Evolutionary conservation across 495 filamentous ascomycete species (phyloP).

Genomic region (Neurospora sp.): DNA sequence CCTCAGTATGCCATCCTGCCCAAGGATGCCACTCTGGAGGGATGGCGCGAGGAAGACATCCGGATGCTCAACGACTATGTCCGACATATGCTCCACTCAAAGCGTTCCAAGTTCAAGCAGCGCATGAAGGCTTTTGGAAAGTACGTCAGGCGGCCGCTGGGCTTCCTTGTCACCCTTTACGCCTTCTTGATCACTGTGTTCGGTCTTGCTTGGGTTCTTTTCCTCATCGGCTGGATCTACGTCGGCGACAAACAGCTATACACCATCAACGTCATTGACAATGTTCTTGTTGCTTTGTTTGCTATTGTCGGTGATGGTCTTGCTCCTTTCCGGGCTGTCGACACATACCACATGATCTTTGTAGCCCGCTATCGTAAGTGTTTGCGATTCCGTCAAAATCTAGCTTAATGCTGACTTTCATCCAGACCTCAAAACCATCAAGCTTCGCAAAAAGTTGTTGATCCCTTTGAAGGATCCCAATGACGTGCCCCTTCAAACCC

Average conservation of each 20-base stretch:
- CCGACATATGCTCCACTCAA: conserved; percentile 71
- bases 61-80: conserved; percentile 70
- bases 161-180: conserved; percentile 68
- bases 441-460: conserved; percentile 48
- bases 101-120: conserved; percentile 63
- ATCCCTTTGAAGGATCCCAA: conserved; percentile 62
- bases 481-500: conserved; percentile 48
- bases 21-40: conserved; percentile 53
- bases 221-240: conserved; percentile 80
- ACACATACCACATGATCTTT: conserved; percentile 75
- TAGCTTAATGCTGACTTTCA: not conserved
- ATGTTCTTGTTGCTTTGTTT: conserved; percentile 66
- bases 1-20: conserved; percentile 49
- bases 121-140: conserved; percentile 64
- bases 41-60: conserved; percentile 60
- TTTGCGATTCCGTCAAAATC: no score
- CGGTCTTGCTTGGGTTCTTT: conserved; percentile 73
- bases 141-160: conserved; percentile 62
- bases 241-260: conserved; percentile 61
- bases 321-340: conserved; percentile 62
- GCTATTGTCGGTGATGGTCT: conserved; percentile 68
- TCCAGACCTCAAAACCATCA: conserved; percentile 62
- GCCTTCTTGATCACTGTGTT: conserved; percentile 73
- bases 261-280: conserved; percentile 66
- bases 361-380: conserved; percentile 41